Conservation (phyloP, 2,329 filamentous ascomycete genomes). For the Colletotrichum sp. region DNA sequence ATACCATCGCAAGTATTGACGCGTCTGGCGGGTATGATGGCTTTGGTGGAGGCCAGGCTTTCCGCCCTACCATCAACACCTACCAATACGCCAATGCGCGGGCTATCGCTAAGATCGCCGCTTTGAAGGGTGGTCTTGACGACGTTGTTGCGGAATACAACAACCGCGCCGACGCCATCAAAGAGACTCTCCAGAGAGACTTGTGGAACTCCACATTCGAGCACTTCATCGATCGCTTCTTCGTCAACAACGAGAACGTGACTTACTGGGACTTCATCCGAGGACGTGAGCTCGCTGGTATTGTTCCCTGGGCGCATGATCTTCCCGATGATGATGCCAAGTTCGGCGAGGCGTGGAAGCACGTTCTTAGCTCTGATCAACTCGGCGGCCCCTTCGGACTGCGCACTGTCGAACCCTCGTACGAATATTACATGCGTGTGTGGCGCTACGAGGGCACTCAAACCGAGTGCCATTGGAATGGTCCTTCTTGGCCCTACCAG, state of each 20-base stretch:
- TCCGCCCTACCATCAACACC: slow-evolving; percentile 45
- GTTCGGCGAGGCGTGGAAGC: slow-evolving; percentile 33
- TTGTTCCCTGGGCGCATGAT: slow-evolving; percentile 46
- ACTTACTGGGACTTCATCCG: slow-evolving; percentile 26
- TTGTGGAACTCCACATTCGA: slow-evolving; percentile 42
- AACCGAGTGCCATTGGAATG: slow-evolving; percentile 46
- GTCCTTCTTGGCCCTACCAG: slow-evolving; percentile 50
- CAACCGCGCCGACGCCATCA: slow-evolving; percentile 35
- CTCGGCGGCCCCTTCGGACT: slow-evolving; percentile 39
- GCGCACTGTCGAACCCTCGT: slow-evolving; percentile 45
- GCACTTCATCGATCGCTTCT: slow-evolving; percentile 44
- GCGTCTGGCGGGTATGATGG: slow-evolving; percentile 27
- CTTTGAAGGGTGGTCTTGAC: slow-evolving; percentile 36
- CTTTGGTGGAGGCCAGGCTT: slow-evolving; percentile 43
- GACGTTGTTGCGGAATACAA: slow-evolving; percentile 30
- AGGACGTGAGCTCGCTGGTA: slow-evolving; percentile 42
- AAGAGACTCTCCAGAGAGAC: slow-evolving; percentile 35
- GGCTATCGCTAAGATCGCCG: slow-evolving; percentile 42
- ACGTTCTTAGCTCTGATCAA: background rate
- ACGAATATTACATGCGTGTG: slow-evolving; percentile 38
- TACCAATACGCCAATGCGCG: slow-evolving; percentile 48
- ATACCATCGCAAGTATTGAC: slow-evolving; percentile 31
- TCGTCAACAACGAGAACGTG: slow-evolving; percentile 39
- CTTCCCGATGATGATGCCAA: slow-evolving; percentile 40
- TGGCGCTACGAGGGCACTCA: slow-evolving; percentile 18